Percentiles rank a stretch among this genome's conserved stretches.
Evolutionary conservation across 352 stramenopile genomes (phyloP).

Genomic region (Pythium aquatile): DNA sequence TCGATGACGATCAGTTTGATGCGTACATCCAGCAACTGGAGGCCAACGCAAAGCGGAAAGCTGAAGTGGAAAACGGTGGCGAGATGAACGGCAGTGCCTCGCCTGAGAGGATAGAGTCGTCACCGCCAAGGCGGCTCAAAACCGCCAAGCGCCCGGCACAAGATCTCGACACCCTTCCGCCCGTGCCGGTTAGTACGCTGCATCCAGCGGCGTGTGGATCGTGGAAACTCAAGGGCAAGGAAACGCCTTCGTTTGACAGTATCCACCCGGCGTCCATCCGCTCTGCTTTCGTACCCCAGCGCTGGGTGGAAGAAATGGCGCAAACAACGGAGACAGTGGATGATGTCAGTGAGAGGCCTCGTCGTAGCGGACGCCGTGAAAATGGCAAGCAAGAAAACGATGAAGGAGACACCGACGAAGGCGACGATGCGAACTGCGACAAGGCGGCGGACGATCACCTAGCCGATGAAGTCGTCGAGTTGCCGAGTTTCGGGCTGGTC

Average conservation of each 20-base stretch:
- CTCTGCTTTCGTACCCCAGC: constrained; percentile 2
- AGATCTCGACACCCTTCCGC: constrained; percentile 38
- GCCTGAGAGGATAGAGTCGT: constrained; percentile 7
- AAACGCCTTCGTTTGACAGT: constrained; percentile 18
- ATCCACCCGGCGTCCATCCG: constrained; percentile 20
- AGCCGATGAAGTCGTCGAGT: constrained; percentile 10
- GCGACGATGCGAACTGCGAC: constrained; percentile 7
- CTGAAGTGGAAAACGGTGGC: not conserved
- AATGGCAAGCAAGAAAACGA: not conserved
- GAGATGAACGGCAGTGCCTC: not conserved
- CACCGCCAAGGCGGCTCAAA: constrained; percentile 8
- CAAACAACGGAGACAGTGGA: not conserved
- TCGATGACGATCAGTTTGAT: constrained; percentile 74
- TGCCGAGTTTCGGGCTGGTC: constrained; percentile 42
- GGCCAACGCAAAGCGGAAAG: not conserved
- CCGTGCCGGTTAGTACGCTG: constrained; percentile 33
- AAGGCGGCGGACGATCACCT: not conserved
- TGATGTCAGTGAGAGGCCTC: not conserved
- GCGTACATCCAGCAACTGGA: constrained; percentile 46
- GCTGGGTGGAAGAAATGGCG: constrained; percentile 18
- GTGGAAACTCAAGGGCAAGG: constrained; percentile 64
- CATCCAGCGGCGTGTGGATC: constrained; percentile 62
- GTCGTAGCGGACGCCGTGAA: constrained; percentile 20
- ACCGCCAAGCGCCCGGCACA: constrained; percentile 26
- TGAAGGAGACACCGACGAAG: not conserved